phyloP scores from a whole-genome alignment of 176 grass and related monocot species.

The Oryza brachyantha region DNA sequence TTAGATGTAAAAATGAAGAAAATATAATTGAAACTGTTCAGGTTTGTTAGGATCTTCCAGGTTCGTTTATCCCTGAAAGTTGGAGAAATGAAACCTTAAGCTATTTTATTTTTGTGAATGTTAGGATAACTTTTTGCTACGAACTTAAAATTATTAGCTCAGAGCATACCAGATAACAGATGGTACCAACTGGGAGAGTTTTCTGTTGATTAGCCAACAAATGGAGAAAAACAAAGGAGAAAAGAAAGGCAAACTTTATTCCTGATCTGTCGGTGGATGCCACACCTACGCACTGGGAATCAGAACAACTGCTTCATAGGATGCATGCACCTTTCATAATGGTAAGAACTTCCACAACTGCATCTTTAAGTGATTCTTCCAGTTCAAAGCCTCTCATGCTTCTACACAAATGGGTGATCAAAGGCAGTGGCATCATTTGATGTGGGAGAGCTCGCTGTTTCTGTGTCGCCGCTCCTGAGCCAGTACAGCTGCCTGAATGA shows the following conservation, averaged over 20 bases:
- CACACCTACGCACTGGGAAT: conserved; percentile 9
- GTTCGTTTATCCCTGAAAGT: background rate
- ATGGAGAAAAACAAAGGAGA: background rate
- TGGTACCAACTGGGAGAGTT: background rate
- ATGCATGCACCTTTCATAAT: conserved; percentile 30
- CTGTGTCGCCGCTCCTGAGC: conserved; percentile 62
- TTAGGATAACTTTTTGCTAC: background rate
- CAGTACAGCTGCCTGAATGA: conserved; percentile 59
- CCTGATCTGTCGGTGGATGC: conserved; percentile 20
- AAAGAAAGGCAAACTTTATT: conserved; percentile 19
- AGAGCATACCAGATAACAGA: conserved; percentile 14
- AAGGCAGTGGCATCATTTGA: conserved; percentile 25
- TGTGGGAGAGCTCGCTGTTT: conserved; percentile 29
- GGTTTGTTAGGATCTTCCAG: background rate
- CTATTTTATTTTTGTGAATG: background rate
- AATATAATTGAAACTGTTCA: background rate
- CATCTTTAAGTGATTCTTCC: conserved; percentile 27
- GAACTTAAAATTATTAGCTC: background rate
- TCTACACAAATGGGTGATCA: conserved; percentile 51
- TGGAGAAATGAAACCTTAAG: background rate
- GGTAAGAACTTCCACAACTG: conserved; percentile 14
- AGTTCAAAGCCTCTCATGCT: conserved; percentile 21
- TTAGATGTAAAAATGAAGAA: background rate
- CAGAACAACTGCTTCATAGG: conserved; percentile 21
- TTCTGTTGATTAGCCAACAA: conserved; percentile 16